Evolutionary conservation across 108 stramenopile species (phyloP).

Genomic region (Cyclostephanos tholiformis): DNA sequence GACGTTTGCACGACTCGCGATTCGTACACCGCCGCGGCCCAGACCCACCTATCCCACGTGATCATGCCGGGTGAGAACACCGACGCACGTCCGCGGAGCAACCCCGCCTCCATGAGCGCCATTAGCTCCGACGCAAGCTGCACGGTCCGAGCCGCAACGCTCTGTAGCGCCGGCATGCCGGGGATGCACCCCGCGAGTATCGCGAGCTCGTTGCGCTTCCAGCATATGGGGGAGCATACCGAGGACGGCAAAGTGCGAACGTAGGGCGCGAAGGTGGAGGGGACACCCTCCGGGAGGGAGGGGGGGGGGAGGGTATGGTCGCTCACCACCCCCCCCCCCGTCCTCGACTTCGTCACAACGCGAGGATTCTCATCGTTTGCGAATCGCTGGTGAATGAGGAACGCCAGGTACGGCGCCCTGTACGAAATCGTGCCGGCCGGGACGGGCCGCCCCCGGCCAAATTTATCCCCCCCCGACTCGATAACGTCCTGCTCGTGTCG

Average conservation of each 20-base stretch:
- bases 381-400: conserved; percentile 85
- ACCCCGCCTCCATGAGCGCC: conserved; percentile 76
- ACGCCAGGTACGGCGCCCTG: conserved; percentile 49
- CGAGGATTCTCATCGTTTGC: conserved; percentile 54
- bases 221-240: conserved; percentile 80
- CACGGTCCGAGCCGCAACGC: conserved; percentile 72
- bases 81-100: conserved; percentile 65
- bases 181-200: conserved; percentile 79
- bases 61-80: conserved; percentile 75
- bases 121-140: conserved; percentile 74
- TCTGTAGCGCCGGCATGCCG: conserved; percentile 72
- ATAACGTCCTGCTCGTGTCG: conserved; percentile 27
- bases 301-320: conserved; percentile 5
- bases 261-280: conserved; percentile 80
- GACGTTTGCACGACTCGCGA: conserved; percentile 68
- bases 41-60: conserved; percentile 92
- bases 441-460: conserved; percentile 8
- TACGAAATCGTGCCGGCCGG: conserved; percentile 28
- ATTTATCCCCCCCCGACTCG: conserved; percentile 8
- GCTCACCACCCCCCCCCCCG: background rate
- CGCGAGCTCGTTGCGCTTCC: conserved; percentile 86
- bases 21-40: conserved; percentile 80
- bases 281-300: conserved; percentile 21
- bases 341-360: conserved; percentile 26
- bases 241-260: conserved; percentile 82